These are phyloP conservation scores for Simplicillium aogashimaense DNA, from an alignment of 2,329 filamentous ascomycete genomes.

Conservation along the genomic window DNA sequence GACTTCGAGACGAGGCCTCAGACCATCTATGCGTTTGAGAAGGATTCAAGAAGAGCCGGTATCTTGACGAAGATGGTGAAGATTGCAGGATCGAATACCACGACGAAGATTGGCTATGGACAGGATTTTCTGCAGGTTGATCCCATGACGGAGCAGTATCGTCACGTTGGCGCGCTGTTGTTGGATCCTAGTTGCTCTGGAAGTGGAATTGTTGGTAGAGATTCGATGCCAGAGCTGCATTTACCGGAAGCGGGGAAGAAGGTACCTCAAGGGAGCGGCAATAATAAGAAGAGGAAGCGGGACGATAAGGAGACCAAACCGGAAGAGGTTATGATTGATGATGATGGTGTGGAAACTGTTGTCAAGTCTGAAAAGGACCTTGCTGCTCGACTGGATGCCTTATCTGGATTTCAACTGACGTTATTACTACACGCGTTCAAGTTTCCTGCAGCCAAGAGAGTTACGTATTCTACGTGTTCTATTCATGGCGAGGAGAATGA, in stretches of 20 bases:
- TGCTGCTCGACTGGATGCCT: conserved; percentile 54
- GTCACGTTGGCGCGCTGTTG: conserved; percentile 68
- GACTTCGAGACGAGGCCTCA: conserved; percentile 22
- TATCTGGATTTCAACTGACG: conserved; percentile 73
- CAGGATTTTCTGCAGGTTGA: conserved; percentile 77
- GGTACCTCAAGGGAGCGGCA: neutral
- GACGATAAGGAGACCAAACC: conserved; percentile 20
- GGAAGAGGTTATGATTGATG: conserved; percentile 37
- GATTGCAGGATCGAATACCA: conserved; percentile 57
- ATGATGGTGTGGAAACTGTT: conserved; percentile 46
- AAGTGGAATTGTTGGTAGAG: conserved; percentile 84
- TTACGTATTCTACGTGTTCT: conserved; percentile 93
- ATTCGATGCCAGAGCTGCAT: conserved; percentile 62
- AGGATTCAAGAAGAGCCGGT: conserved; percentile 58
- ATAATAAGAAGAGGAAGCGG: conserved; percentile 33
- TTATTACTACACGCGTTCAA: conserved; percentile 75
- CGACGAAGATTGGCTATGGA: conserved; percentile 59
- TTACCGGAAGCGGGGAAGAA: conserved; percentile 28
- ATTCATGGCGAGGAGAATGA: conserved; percentile 85
- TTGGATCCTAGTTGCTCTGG: conserved; percentile 94
- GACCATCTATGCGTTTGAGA: conserved; percentile 69
- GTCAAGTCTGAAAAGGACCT: conserved; percentile 46
- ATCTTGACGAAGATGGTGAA: conserved; percentile 79
- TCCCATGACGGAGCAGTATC: conserved; percentile 50
- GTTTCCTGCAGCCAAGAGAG: conserved; percentile 64